A percentile compares a stretch with the other conserved stretches of the same genome.
These are phyloP conservation scores for Candida buenavistaensis DNA, from an alignment of 1,139 yeast genomes.

Conservation along the genomic window DNA sequence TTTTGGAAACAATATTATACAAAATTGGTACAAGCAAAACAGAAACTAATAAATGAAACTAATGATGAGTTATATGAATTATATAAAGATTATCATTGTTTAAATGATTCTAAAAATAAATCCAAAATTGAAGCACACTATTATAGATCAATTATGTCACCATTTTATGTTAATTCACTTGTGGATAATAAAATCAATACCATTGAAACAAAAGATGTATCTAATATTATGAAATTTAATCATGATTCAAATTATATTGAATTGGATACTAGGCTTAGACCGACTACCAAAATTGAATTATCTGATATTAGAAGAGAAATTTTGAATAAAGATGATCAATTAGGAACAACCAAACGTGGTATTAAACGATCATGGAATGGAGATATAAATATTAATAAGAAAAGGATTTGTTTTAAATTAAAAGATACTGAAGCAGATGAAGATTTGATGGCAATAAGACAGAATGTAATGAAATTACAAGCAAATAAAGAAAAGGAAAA, in stretches of 20 bases:
- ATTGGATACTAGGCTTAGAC: constrained; percentile 23
- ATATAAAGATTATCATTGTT: constrained; percentile 25
- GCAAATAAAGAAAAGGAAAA: background rate
- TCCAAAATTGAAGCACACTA: constrained; percentile 24
- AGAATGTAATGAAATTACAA: constrained; percentile 5
- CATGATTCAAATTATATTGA: constrained; percentile 29
- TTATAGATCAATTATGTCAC: constrained; percentile 30
- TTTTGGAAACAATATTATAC: constrained; percentile 36
- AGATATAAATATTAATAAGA: background rate
- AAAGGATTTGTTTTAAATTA: constrained; percentile 23
- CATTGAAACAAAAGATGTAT: constrained; percentile 9
- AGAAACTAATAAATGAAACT: constrained; percentile 24
- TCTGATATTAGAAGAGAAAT: constrained; percentile 25
- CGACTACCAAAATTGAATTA: constrained; percentile 35
- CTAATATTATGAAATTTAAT: constrained; percentile 14
- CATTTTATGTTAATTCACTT: constrained; percentile 18
- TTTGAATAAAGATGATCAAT: constrained; percentile 5
- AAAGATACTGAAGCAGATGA: constrained; percentile 25
- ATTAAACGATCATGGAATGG: constrained; percentile 10
- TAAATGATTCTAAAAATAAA: constrained; percentile 17
- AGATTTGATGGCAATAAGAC: constrained; percentile 20
- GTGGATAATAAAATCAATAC: constrained; percentile 11
- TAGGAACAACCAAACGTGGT: constrained; percentile 1
- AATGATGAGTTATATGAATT: constrained; percentile 25
- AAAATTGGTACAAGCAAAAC: constrained; percentile 22